Percentiles rank a stretch among this genome's conserved stretches.
phyloP scores from a whole-genome alignment of 306 rosid genomes.

The Glycine soja region DNA sequence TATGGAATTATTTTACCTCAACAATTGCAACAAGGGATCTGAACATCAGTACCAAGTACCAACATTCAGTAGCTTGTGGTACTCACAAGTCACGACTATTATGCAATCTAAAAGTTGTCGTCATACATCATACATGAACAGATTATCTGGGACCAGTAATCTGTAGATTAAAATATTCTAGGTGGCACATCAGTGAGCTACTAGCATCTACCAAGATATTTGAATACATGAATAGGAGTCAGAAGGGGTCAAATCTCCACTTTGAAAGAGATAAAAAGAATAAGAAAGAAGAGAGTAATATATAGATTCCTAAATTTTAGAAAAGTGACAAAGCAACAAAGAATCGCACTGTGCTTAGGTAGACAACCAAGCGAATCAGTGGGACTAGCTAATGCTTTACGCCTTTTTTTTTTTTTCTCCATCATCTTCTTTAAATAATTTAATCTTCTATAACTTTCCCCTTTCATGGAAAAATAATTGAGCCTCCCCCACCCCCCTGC shows the following conservation, averaged over 20 bases:
- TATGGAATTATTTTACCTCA: conserved; percentile 35
- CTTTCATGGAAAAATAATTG: conserved; percentile 49
- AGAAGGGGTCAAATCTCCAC: conserved; percentile 56
- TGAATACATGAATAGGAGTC: conserved; percentile 36
- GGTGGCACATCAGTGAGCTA: conserved; percentile 50
- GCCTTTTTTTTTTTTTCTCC: conserved; percentile 42
- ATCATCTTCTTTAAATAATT: conserved; percentile 38
- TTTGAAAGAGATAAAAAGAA: conserved; percentile 53
- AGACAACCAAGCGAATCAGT: conserved; percentile 55
- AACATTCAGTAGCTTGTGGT: conserved; percentile 35
- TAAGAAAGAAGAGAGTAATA: conserved; percentile 45
- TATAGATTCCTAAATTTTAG: conserved; percentile 58
- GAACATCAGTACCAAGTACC: conserved; percentile 36
- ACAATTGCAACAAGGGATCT: conserved; percentile 44
- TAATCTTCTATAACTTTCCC: conserved; percentile 56
- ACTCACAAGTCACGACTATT: conserved; percentile 41
- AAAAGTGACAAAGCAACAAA: conserved; percentile 51
- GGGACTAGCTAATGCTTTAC: conserved; percentile 51
- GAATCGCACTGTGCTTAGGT: conserved; percentile 52
- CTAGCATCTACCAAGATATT: conserved; percentile 47
- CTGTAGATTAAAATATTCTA: conserved; percentile 43
- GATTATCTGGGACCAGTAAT: conserved; percentile 46
- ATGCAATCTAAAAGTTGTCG: conserved; percentile 37
- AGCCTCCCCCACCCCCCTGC: conserved; percentile 22
- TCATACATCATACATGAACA: conserved; percentile 44